These are phyloP conservation scores for Zhuliangozyma parablackwelliae DNA, from an alignment of 1,139 yeast genomes.

Conservation along the genomic window DNA sequence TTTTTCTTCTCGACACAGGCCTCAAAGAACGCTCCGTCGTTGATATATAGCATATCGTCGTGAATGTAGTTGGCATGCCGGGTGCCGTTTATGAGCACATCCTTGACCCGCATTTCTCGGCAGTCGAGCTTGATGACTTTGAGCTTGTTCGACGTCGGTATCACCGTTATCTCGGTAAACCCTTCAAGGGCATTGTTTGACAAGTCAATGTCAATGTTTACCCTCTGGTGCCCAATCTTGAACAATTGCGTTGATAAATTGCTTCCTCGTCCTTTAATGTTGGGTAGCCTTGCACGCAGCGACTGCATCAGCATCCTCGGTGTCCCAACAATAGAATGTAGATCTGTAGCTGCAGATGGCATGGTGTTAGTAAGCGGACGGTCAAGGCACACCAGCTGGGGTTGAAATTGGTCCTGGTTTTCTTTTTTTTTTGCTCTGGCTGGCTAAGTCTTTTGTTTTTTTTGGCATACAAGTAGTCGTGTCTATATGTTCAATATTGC, in stretches of 20 bases:
- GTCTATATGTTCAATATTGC: too few relatives aligned
- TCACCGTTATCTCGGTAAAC: conserved; percentile 73
- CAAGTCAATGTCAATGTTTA: conserved; percentile 63
- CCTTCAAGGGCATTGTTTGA: conserved; percentile 56
- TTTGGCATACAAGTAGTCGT: too few relatives aligned
- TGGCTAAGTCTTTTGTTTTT: too few relatives aligned
- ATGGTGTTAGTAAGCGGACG: not conserved
- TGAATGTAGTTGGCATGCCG: conserved; percentile 32
- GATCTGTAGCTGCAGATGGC: conserved; percentile 7
- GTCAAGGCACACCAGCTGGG: too few relatives aligned
- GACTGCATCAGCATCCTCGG: conserved; percentile 5
- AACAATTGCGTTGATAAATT: conserved; percentile 37
- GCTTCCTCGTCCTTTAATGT: conserved; percentile 3
- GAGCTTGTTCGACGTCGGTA: conserved; percentile 62
- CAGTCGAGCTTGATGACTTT: conserved; percentile 70
- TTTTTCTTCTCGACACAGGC: conserved; percentile 16
- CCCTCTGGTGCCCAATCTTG: conserved; percentile 66
- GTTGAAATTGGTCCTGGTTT: too few relatives aligned
- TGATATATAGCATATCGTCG: conserved; percentile 36
- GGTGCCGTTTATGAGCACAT: conserved; percentile 55
- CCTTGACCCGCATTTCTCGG: conserved; percentile 64
- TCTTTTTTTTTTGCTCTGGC: too few relatives aligned
- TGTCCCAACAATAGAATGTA: conserved; percentile 5
- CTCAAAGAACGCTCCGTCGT: conserved; percentile 28
- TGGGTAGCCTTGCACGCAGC: conserved; percentile 2